Evolutionary conservation across 805 yeast species (phyloP).

Genomic region (Kluyveromyces lactis): DNA sequence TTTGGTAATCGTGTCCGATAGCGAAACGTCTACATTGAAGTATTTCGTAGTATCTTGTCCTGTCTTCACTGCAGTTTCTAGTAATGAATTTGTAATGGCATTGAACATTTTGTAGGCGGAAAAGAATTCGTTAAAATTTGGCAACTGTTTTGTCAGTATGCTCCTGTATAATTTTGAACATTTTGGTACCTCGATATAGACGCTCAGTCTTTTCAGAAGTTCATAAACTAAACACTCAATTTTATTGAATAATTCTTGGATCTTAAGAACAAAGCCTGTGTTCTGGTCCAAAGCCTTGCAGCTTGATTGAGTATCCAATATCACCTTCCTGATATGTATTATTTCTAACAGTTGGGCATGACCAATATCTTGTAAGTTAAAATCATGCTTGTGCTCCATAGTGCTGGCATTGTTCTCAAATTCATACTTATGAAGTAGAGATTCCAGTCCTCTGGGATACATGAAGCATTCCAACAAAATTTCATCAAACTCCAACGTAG

Average conservation of each 20-base stretch:
- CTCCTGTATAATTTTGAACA: slow-evolving; percentile 11
- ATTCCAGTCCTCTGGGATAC: slow-evolving; percentile 16
- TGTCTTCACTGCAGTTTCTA: slow-evolving; percentile 9
- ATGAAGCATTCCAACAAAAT: slow-evolving; percentile 20
- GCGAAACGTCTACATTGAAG: slow-evolving; percentile 12
- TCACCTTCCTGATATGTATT: slow-evolving; percentile 14
- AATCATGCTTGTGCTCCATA: not conserved
- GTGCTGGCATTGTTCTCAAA: not conserved
- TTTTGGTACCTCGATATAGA: slow-evolving; percentile 13
- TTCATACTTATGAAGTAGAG: not conserved
- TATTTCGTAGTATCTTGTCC: slow-evolving; percentile 9
- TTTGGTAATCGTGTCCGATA: slow-evolving; percentile 11
- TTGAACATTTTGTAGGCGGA: slow-evolving; percentile 14
- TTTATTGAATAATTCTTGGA: slow-evolving; percentile 3
- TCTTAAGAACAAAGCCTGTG: not conserved
- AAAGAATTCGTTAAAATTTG: slow-evolving; percentile 18
- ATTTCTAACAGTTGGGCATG: slow-evolving; percentile 20
- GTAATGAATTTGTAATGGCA: slow-evolving; percentile 8
- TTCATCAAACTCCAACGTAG: slow-evolving; percentile 22
- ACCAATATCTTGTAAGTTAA: slow-evolving; percentile 14
- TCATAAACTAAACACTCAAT: slow-evolving; percentile 11
- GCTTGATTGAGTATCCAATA: not conserved
- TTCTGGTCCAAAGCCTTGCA: no score
- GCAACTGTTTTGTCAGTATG: slow-evolving; percentile 12
- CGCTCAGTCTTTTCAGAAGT: slow-evolving; percentile 14